Evolutionary conservation across 441 rosid species (phyloP), one percentile per base, ranked within the genome.

Genomic region (Aquilaria agallochum): DNA sequence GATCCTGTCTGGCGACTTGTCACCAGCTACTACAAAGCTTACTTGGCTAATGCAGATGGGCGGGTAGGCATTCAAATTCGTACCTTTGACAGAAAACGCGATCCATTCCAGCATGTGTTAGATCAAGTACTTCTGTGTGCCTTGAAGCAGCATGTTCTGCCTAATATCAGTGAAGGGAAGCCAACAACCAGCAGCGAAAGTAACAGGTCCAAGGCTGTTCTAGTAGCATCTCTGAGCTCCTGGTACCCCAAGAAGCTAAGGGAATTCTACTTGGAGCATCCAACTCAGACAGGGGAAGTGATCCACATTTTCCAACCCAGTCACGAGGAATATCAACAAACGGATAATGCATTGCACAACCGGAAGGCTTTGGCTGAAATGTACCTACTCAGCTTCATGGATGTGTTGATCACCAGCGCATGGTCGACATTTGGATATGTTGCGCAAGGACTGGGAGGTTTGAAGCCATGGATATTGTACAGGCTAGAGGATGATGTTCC

Each of bases 361-460:
- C 65, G 73, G 76, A 85, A 87, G 73, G 96, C 96, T 0, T 82
- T 79, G 70, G 86, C 88, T 2, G 96, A 85, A 65, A 85, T 83
- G 53, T 84, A 86, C 65, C 70, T 89, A 9, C 68, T 86, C 50
- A 89, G 96, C 70, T 47, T 81, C 74, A 66, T 71, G 4, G 91
- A 89, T 54, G 70, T 71, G 5, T 61, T 83, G 52, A 77, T 89
- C 13, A 87, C 94, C 31, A 89, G 90, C 57, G 52, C 87, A 2
- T 62, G 86, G 82, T 89, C 96, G 2, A 89, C 94, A 0, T 89
- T 89, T 5, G 94, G 96, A 13, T 85, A 89, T 42, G 86, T 90
- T 33, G 90, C 94, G 57, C 92, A 90, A 50, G 80, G 90, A 47
- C 75, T 90, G 0, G 92, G 87, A 68, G 96, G 94, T 31, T 32